A percentile compares a stretch with the other conserved stretches of the same genome.
These are phyloP conservation scores for Pestalotiopsis sp. DNA, from an alignment of 2,329 filamentous ascomycete genomes.

Conservation along the genomic window DNA sequence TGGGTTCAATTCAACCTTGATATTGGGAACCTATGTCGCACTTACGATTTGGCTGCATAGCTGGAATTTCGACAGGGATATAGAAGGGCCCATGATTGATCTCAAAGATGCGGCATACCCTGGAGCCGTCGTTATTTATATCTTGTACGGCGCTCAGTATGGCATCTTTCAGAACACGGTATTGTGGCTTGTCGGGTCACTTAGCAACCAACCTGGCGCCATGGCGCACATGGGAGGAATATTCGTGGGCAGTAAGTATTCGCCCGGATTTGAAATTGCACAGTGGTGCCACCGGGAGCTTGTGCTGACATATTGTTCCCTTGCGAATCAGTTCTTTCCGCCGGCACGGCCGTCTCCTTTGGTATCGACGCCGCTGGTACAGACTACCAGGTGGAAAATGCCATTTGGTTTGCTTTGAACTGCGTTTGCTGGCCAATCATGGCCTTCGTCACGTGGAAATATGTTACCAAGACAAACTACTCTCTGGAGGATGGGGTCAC, in stretches of 20 bases:
- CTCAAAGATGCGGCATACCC: not conserved
- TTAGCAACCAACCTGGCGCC: not conserved
- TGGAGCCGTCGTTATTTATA: not conserved
- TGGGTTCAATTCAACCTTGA: not conserved
- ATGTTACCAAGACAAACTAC: not conserved
- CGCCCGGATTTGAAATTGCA: no score
- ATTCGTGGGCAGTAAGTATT: not conserved
- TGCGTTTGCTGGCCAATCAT: not conserved
- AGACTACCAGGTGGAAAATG: not conserved
- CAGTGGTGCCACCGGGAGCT: not conserved
- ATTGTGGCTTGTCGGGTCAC: not conserved
- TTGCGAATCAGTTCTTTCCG: not conserved
- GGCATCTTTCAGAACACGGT: not conserved
- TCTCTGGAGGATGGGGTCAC: not conserved
- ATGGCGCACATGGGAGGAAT: not conserved
- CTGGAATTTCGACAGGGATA: not conserved
- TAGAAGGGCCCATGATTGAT: not conserved
- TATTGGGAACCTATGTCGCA: not conserved
- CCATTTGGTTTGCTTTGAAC: not conserved
- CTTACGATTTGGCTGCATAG: not conserved
- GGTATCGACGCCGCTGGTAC: not conserved
- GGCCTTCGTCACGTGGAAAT: not conserved
- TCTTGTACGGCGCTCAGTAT: not conserved
- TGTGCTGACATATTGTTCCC: not conserved
- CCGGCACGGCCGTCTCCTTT: not conserved